Conservation (phyloP, 1,284 basidiomycete species). For the Melampsora americana region DNA sequence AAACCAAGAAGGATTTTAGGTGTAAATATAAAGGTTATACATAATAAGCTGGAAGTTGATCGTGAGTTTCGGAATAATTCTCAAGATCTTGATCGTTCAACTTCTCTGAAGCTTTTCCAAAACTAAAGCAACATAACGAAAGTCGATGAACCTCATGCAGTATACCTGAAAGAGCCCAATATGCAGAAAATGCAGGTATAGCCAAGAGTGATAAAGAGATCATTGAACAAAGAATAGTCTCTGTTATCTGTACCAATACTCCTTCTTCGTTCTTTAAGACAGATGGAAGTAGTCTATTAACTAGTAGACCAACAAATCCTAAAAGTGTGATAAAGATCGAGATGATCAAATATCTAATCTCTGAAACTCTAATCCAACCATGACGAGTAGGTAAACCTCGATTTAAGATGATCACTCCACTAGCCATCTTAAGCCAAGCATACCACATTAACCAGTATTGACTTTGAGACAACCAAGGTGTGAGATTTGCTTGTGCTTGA, state of each 20-base stretch:
- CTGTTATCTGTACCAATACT: background rate
- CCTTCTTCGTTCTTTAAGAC: background rate
- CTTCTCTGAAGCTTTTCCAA: too few species aligned
- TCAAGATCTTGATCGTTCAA: too few species aligned
- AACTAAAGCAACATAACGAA: background rate
- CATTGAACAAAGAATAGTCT: background rate
- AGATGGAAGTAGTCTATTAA: background rate
- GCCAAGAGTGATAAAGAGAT: background rate
- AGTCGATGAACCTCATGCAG: background rate
- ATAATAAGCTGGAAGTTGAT: too few species aligned
- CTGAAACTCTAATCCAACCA: background rate
- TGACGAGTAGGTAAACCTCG: background rate
- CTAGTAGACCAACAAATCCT: background rate
- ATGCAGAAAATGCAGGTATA: background rate
- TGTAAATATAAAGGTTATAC: too few species aligned
- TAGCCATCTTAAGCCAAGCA: background rate
- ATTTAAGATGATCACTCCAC: background rate
- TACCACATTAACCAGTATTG: constrained; percentile 3
- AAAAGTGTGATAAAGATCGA: background rate
- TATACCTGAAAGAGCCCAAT: background rate
- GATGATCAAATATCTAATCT: background rate
- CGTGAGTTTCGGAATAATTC: too few species aligned
- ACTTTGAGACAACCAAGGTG: background rate
- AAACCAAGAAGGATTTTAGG: too few species aligned
- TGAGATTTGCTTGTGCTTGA: background rate